These are phyloP conservation scores for Powellomyces hirtus DNA, from an alignment of 192 early-diverging fungal genomes.

Conservation along the genomic window DNA sequence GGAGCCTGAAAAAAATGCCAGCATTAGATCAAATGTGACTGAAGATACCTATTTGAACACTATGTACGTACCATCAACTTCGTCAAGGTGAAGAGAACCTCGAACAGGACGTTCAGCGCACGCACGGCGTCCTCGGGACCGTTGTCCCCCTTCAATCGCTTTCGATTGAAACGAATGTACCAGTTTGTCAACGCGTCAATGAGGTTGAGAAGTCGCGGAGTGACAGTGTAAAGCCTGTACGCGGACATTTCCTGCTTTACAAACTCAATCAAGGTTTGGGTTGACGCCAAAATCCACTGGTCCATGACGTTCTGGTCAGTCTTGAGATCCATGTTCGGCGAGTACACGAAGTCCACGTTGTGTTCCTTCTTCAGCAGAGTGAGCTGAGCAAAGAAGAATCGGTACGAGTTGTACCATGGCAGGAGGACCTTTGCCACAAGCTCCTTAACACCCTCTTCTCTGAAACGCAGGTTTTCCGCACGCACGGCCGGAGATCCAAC, in stretches of 20 bases:
- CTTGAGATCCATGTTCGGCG: conserved; percentile 53
- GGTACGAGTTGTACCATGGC: conserved; percentile 98
- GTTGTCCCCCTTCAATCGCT: conserved; percentile 92
- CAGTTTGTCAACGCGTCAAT: conserved; percentile 97
- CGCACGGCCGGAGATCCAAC: conserved; percentile 98
- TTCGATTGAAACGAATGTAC: conserved; percentile 98
- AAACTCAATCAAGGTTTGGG: conserved; percentile 91
- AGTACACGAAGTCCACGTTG: conserved; percentile 76
- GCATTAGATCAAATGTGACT: background rate
- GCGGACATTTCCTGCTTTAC: conserved; percentile 90
- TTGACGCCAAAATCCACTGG: conserved; percentile 93
- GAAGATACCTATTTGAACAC: conserved; percentile 4
- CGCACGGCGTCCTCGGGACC: conserved; percentile 79
- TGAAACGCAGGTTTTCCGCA: conserved; percentile 91
- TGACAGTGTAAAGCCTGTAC: conserved; percentile 97
- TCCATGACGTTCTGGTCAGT: conserved; percentile 94
- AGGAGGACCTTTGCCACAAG: conserved; percentile 90
- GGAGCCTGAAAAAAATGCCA: conserved; percentile 60
- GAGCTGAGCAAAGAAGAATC: conserved; percentile 93
- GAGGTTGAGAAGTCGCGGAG: conserved; percentile 82
- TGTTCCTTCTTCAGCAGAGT: conserved; percentile 84
- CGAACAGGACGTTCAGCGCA: conserved; percentile 93
- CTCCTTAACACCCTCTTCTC: conserved; percentile 96
- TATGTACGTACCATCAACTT: conserved; percentile 72
- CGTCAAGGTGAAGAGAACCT: conserved; percentile 89